Evolutionary conservation across 2,329 filamentous ascomycete species (phyloP).

Genomic region (Talaromyces sp.): DNA sequence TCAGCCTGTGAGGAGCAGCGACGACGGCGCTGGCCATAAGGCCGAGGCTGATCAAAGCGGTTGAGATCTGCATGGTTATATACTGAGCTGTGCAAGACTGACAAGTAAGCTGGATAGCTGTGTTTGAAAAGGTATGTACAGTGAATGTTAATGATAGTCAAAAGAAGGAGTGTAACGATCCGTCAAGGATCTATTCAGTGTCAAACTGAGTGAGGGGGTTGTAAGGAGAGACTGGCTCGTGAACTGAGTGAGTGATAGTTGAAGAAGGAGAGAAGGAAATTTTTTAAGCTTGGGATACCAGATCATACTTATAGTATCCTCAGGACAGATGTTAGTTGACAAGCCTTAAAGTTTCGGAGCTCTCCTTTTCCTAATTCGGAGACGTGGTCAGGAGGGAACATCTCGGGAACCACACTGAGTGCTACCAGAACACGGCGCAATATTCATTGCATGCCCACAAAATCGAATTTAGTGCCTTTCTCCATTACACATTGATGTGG

Average conservation of each 20-base stretch:
- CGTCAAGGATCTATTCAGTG: conserved; percentile 18
- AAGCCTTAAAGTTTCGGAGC: background rate
- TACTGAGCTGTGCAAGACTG: background rate
- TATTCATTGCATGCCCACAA: background rate
- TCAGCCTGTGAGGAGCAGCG: conserved; percentile 15
- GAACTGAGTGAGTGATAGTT: conserved; percentile 4
- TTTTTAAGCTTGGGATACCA: background rate
- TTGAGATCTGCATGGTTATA: conserved; percentile 12
- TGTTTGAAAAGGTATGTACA: conserved; percentile 15
- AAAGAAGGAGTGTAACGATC: conserved; percentile 16
- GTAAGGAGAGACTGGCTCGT: conserved; percentile 11
- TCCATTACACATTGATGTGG: background rate
- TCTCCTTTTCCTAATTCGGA: background rate
- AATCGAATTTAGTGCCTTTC: background rate
- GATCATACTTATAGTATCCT: conserved; percentile 7
- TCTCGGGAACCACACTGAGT: background rate
- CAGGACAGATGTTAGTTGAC: background rate
- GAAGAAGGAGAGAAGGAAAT: background rate
- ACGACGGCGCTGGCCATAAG: conserved; percentile 9
- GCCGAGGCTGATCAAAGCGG: conserved; percentile 7
- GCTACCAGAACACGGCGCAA: background rate
- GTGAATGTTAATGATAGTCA: conserved; percentile 11
- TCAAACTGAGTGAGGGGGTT: conserved; percentile 12
- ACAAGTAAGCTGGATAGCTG: background rate
- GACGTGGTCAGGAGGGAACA: background rate